Conservation (phyloP, 331 rosid genomes). For the Spiraea crenata region DNA sequence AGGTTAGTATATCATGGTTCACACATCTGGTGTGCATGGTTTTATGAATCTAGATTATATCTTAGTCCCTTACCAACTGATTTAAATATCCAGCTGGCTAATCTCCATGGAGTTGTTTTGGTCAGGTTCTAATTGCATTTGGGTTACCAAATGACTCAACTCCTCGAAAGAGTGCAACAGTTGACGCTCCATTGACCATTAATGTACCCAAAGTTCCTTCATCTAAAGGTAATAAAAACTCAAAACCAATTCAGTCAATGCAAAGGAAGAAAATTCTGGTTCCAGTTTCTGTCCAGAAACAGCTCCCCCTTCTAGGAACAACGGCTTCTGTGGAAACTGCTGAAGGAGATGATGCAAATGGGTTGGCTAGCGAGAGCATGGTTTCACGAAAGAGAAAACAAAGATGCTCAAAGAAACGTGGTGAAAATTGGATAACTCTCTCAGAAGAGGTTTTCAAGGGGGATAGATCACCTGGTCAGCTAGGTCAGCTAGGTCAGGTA, state of each 20-base stretch:
- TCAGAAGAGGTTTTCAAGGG: constrained; percentile 62
- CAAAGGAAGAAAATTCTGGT: constrained; percentile 50
- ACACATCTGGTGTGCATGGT: neutral
- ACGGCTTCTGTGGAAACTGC: constrained; percentile 36
- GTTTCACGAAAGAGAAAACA: constrained; percentile 63
- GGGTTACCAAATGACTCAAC: constrained; percentile 52
- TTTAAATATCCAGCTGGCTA: constrained; percentile 10
- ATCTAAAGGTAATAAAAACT: constrained; percentile 35
- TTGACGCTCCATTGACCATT: constrained; percentile 79
- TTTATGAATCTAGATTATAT: neutral
- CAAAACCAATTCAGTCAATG: constrained; percentile 21
- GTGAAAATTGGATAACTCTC: constrained; percentile 89
- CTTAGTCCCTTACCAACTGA: neutral
- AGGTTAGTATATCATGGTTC: neutral
- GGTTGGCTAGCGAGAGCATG: constrained; percentile 31
- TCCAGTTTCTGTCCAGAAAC: constrained; percentile 80
- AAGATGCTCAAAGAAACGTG: constrained; percentile 77
- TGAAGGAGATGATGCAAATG: constrained; percentile 58
- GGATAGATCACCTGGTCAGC: constrained; percentile 66
- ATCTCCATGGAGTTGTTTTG: constrained; percentile 13
- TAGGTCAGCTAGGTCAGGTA: constrained; percentile 94
- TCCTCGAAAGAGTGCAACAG: constrained; percentile 53
- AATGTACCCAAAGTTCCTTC: constrained; percentile 55
- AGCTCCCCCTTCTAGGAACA: constrained; percentile 35
- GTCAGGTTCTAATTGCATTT: constrained; percentile 74